Conservation (phyloP, 306 rosid species). For the Quercus glauca region DNA sequence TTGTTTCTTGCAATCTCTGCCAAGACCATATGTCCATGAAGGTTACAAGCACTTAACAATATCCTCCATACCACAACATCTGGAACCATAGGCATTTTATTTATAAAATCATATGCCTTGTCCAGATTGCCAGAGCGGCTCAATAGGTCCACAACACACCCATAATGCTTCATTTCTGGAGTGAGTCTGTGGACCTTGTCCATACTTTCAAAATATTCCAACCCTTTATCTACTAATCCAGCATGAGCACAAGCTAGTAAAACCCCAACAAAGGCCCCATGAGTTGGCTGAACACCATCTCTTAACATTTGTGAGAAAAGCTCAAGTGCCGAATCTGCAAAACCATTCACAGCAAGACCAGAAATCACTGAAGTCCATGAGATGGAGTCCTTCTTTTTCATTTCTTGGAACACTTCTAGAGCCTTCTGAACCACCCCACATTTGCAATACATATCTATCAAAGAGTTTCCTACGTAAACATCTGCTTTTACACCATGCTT, state of each 20-base stretch:
- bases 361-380: conserved; percentile 72
- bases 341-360: conserved; percentile 88
- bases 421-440: conserved; percentile 81
- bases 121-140: conserved; percentile 76
- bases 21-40: conserved; percentile 68
- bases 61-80: conserved; percentile 79
- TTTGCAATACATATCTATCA: conserved; percentile 87
- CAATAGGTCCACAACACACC: conserved; percentile 74
- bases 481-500: conserved; percentile 58
- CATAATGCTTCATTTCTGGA: conserved; percentile 86
- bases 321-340: conserved; percentile 58
- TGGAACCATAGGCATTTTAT: conserved; percentile 60
- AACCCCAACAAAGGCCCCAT: conserved; percentile 70
- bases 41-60: conserved; percentile 70
- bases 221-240: conserved; percentile 75
- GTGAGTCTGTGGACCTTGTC: conserved; percentile 52
- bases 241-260: conserved; percentile 80
- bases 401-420: conserved; percentile 56
- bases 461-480: conserved; percentile 67
- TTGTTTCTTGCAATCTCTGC: conserved; percentile 68
- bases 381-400: conserved; percentile 60
- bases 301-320: conserved; percentile 59
- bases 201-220: conserved; percentile 71
- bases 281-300: conserved; percentile 60
- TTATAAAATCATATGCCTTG: conserved; percentile 66